Percentiles rank a stretch among this genome's conserved stretches.
Conservation (phyloP, 371 early-diverging fungal genomes). For the Capniomyces stellatus region DNA sequence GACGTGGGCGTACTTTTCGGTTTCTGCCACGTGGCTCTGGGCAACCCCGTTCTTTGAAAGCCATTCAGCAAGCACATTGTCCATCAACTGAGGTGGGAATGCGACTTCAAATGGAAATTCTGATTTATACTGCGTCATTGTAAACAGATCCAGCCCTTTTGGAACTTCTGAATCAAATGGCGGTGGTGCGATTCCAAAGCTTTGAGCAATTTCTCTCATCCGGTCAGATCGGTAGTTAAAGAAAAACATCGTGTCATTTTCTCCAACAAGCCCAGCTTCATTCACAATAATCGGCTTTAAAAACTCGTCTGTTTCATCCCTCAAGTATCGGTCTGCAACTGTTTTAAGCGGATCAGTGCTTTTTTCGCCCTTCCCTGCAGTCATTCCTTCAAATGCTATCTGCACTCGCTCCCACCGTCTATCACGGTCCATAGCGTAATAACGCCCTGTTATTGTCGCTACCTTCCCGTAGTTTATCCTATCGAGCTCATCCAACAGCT, state of each 20-base stretch:
- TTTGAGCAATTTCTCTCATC: slow-evolving; percentile 90
- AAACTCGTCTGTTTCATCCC: slow-evolving; percentile 93
- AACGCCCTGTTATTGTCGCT: slow-evolving; percentile 91
- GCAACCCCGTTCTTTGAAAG: slow-evolving; percentile 60
- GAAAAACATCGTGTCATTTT: slow-evolving; percentile 72
- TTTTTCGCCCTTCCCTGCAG: slow-evolving; percentile 64
- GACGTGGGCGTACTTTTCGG: slow-evolving; percentile 99
- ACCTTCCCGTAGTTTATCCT: slow-evolving; percentile 58
- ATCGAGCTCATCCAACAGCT: slow-evolving; percentile 45
- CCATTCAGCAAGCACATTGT: slow-evolving; percentile 95
- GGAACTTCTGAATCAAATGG: slow-evolving; percentile 69
- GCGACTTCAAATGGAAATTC: slow-evolving; percentile 82
- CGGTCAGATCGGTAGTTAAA: slow-evolving; percentile 97
- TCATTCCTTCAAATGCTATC: slow-evolving; percentile 80
- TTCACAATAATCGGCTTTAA: slow-evolving; percentile 88
- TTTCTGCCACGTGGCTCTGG: slow-evolving; percentile 96
- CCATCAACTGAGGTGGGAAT: slow-evolving; percentile 91
- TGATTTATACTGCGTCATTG: slow-evolving; percentile 97
- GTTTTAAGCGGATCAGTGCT: slow-evolving; percentile 45
- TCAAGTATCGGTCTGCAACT: slow-evolving; percentile 63
- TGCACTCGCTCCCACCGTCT: slow-evolving; percentile 97
- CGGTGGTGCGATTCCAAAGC: slow-evolving; percentile 70
- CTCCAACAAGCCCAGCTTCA: slow-evolving; percentile 52
- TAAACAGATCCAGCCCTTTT: slow-evolving; percentile 62
- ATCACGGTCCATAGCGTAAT: slow-evolving; percentile 99